Evolutionary conservation across 768 basidiomycete genomes (phyloP).

Genomic region (Lactifluus echinatus): DNA sequence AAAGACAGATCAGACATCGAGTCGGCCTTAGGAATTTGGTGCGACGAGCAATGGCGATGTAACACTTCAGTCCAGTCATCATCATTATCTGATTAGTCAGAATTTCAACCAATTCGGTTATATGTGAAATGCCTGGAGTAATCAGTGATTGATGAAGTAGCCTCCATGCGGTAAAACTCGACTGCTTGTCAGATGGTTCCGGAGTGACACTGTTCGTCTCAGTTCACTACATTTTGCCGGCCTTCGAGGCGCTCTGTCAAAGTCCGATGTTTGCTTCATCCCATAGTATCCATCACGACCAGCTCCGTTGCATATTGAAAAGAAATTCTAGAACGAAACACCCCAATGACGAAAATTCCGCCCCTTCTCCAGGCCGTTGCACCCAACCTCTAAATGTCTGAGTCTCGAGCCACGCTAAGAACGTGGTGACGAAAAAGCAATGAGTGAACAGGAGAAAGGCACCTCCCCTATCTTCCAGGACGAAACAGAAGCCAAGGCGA

Average conservation of each 20-base stretch:
- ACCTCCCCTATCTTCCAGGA: constrained; percentile 36
- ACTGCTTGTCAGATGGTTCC: neutral
- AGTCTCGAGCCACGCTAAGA: constrained; percentile 33
- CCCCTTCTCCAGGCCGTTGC: constrained; percentile 48
- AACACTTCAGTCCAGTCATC: too few species aligned
- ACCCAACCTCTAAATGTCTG: constrained; percentile 41
- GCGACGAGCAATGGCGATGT: neutral
- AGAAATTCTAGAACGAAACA: too few species aligned
- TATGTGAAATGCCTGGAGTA: too few species aligned
- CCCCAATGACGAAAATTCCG: too few species aligned
- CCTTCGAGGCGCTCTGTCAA: neutral
- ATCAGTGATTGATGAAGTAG: too few species aligned
- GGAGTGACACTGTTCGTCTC: neutral
- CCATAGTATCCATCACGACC: neutral
- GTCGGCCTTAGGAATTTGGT: too few species aligned
- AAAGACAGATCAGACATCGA: neutral
- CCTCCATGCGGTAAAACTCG: neutral
- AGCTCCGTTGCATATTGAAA: constrained; percentile 33
- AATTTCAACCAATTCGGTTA: too few species aligned
- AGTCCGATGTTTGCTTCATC: neutral
- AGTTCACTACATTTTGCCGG: neutral
- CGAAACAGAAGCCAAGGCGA: constrained; percentile 38
- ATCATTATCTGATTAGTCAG: too few species aligned
- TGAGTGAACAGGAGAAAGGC: constrained; percentile 36
- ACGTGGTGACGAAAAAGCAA: constrained; percentile 40